Conservation (phyloP, 768 basidiomycete genomes). For the Neoboletus brunneissimus region DNA sequence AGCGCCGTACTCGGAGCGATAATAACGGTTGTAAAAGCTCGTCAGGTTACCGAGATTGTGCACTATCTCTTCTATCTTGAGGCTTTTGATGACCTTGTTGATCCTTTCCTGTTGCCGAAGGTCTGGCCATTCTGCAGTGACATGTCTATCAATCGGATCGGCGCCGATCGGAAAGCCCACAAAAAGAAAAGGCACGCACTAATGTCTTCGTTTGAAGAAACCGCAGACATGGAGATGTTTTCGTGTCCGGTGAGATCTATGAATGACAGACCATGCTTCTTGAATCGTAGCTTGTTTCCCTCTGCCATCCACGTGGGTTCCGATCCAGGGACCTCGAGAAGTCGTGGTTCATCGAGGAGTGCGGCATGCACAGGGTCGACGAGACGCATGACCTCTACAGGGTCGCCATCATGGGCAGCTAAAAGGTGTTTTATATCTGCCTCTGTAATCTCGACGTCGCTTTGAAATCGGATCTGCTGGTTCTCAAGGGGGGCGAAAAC, state of each 20-base stretch:
- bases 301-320: constrained; percentile 19
- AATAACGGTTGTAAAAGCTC: constrained; percentile 35
- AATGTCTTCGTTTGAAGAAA: background rate
- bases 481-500: background rate
- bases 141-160: background rate
- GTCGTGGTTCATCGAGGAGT: constrained; percentile 15
- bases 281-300: constrained; percentile 15
- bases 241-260: constrained; percentile 11
- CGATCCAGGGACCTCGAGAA: constrained; percentile 15
- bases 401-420: constrained; percentile 6
- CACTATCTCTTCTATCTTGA: constrained; percentile 32
- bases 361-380: constrained; percentile 11
- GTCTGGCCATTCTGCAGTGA: constrained; percentile 15
- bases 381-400: constrained; percentile 15
- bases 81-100: background rate
- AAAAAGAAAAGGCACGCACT: background rate
- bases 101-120: constrained; percentile 15
- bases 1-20: constrained; percentile 34
- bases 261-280: constrained; percentile 10
- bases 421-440: constrained; percentile 2
- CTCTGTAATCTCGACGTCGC: background rate
- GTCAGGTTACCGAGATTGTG: constrained; percentile 36
- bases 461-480: background rate
- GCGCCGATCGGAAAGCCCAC: background rate
- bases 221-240: background rate